These are phyloP conservation scores for Pyrus communis DNA, from an alignment of 306 rosid species.

Conservation along the genomic window DNA sequence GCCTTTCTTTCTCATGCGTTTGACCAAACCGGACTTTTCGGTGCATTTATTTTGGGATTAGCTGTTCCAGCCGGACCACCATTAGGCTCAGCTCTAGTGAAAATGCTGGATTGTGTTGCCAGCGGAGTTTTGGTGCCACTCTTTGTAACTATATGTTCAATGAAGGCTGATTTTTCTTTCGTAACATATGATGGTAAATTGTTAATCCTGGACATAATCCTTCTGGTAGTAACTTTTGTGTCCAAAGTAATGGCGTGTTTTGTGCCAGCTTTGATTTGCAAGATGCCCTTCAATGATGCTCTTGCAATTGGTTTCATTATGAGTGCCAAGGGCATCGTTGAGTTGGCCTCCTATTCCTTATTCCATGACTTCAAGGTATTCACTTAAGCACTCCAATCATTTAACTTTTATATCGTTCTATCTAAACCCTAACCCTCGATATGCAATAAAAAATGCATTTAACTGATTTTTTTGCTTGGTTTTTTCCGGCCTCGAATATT, in stretches of 20 bases:
- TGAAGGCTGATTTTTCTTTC: conserved; percentile 33
- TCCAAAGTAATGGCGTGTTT: conserved; percentile 28
- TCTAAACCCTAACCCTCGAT: not conserved
- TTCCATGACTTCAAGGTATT: conserved; percentile 24
- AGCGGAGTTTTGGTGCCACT: conserved; percentile 40
- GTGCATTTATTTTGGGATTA: conserved; percentile 50
- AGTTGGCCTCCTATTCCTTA: conserved; percentile 28
- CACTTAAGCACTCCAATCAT: not conserved
- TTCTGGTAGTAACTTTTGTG: conserved; percentile 5
- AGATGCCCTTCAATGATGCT: conserved; percentile 40
- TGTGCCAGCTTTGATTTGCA: conserved; percentile 17
- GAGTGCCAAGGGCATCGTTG: conserved; percentile 50
- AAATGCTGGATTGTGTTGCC: conserved; percentile 41
- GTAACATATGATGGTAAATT: not conserved
- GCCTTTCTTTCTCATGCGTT: conserved; percentile 3
- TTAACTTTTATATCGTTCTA: not conserved
- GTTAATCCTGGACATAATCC: not conserved
- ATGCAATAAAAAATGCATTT: no score
- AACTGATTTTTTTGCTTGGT: not conserved
- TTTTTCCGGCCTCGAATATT: not conserved
- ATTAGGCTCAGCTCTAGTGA: conserved; percentile 41
- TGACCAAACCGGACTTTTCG: conserved; percentile 19
- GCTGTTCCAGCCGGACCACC: conserved; percentile 70
- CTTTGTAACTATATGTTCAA: conserved; percentile 32
- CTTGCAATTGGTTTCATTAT: conserved; percentile 35